Conservation (phyloP, 352 stramenopile genomes). For the Pilasporangium apinafurcum region DNA sequence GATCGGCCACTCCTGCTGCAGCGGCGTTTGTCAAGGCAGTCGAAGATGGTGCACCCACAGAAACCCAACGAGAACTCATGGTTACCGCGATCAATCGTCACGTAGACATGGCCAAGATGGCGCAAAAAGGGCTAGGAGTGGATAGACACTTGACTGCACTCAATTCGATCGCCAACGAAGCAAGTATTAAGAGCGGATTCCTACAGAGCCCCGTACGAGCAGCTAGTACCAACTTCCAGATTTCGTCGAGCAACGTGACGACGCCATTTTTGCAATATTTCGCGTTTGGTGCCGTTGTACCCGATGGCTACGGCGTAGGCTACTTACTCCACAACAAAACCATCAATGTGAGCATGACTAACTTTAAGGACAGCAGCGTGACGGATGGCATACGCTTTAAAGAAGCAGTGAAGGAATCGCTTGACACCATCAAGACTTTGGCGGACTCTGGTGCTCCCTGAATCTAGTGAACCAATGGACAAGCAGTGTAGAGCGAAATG, state of each 20-base stretch:
- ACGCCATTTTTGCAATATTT: conserved; percentile 88
- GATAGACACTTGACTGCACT: conserved; percentile 86
- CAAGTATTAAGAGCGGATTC: conserved; percentile 64
- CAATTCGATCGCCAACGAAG: conserved; percentile 58
- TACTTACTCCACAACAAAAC: conserved; percentile 84
- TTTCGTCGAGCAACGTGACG: conserved; percentile 91
- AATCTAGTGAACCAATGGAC: neutral
- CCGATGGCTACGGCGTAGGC: conserved; percentile 85
- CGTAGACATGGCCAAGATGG: conserved; percentile 87
- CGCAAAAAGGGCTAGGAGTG: conserved; percentile 79
- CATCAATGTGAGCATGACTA: conserved; percentile 84
- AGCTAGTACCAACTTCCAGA: conserved; percentile 81
- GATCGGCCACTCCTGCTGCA: conserved; percentile 68
- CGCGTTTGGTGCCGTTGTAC: conserved; percentile 83
- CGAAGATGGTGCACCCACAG: conserved; percentile 22
- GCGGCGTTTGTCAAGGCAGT: conserved; percentile 67
- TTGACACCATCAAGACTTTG: conserved; percentile 77
- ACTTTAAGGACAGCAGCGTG: conserved; percentile 71
- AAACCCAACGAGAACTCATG: conserved; percentile 56
- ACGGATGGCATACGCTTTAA: conserved; percentile 74
- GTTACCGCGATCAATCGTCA: conserved; percentile 75
- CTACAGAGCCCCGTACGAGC: conserved; percentile 70
- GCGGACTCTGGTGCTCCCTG: conserved; percentile 42
- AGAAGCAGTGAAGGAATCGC: conserved; percentile 41
- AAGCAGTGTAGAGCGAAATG: too few relatives aligned